phyloP scores from a whole-genome alignment of 495 filamentous ascomycete genomes.

The Rhypophila decipiens region DNA sequence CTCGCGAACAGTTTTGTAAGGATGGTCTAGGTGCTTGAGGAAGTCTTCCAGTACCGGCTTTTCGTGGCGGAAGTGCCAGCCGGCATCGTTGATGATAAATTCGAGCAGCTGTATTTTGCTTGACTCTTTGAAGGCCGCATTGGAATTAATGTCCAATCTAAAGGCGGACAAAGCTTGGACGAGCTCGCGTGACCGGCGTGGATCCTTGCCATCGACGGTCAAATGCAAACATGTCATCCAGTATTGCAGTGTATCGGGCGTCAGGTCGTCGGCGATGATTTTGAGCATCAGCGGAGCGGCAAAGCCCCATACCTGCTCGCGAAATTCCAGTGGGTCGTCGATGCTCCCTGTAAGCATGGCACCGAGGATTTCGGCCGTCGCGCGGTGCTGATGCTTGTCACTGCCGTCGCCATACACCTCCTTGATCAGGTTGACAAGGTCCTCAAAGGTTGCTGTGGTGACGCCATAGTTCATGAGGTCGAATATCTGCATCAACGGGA shows the following conservation, averaged over 20 bases:
- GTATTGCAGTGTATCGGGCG: slow-evolving; percentile 87
- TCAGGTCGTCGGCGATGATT: slow-evolving; percentile 83
- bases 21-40: slow-evolving; percentile 86
- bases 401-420: slow-evolving; percentile 81
- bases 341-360: slow-evolving; percentile 70
- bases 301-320: slow-evolving; percentile 76
- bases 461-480: slow-evolving; percentile 73
- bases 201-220: slow-evolving; percentile 71
- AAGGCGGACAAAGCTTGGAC: slow-evolving; percentile 79
- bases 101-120: slow-evolving; percentile 91
- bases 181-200: slow-evolving; percentile 77
- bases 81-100: slow-evolving; percentile 77
- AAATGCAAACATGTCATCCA: slow-evolving; percentile 93
- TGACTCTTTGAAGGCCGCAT: slow-evolving; percentile 98
- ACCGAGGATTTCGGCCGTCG: slow-evolving; percentile 89
- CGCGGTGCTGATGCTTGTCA: slow-evolving; percentile 97
- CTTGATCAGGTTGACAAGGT: slow-evolving; percentile 72
- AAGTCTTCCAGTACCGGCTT: slow-evolving; percentile 87
- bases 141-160: slow-evolving; percentile 86
- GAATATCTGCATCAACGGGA: slow-evolving; percentile 81
- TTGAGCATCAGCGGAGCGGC: slow-evolving; percentile 81
- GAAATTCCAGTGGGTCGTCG: slow-evolving; percentile 61
- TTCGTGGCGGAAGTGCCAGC: slow-evolving; percentile 94
- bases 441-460: slow-evolving; percentile 73
- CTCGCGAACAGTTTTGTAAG: slow-evolving; percentile 94